Base-by-base conservation (phyloP, 257 asterid species). In the Phtheirospermum japonicum region DNA sequence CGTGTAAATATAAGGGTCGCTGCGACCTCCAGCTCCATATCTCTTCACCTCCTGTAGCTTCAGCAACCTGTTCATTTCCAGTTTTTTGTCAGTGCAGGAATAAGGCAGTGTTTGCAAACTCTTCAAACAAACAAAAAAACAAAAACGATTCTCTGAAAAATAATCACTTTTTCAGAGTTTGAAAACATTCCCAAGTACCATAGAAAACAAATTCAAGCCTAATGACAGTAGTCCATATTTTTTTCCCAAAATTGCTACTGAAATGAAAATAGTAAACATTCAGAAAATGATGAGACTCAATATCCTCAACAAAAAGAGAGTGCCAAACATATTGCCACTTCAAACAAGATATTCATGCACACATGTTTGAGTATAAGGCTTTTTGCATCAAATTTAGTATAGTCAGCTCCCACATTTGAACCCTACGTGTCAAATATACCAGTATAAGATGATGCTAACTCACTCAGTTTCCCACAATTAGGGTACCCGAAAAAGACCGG, bases 1-100 rank as follows among this genome's bases (percentile, higher is more conserved):
- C 97, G 56, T 71, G 83, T 93, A 93, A 71, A 82, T 79, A 74
- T 66, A 93, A 5, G 99, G 99, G 78, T 89, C 96, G 2, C 54
- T 19, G 2, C 95, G 95, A 13, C 96, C 99, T 67, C 99, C 99
- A 43, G 86, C 88, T 23, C 99, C 97, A 45, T 37, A 71, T 74
- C 99, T 85, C 79, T 75, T 87, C 73, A 93, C 96, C 61, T 84
- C 71, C 28, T 82, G 87, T 64, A 40, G 74, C 75, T 76, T 89
- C 75, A 93, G 80, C 78, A 93, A 77, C 85, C 99, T 93, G 82
- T 64, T 76, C 23, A 76, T 9, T 48, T 36, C 16, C 74, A 76
- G 36, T 20, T 30, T 19, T 65, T 40, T 4, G 64, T 40, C 37
- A 40, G 51, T 28, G 6, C 33, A 17, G 28, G 49, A 42, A 42